Base-by-base conservation (phyloP, 441 rosid genomes). In the Pelargonium citronellum region DNA sequence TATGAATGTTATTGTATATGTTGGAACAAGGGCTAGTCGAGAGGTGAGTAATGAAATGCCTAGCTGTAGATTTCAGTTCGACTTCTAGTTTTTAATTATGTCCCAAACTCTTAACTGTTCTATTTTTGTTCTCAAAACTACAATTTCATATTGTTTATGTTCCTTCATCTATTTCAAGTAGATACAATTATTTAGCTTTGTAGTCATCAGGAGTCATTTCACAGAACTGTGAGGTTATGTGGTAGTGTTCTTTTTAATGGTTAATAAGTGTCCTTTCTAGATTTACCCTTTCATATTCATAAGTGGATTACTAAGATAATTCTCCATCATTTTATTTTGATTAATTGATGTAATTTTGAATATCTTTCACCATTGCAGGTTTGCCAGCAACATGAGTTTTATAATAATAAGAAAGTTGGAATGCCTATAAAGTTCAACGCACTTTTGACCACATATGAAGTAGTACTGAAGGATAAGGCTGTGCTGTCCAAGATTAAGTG, bases 11-110 rank as follows among this genome's bases (percentile, higher is more conserved):
- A 92, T 95, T 77, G 90, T 95, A 39, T 95, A 95, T 76, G 98
- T 95, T 74, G 99, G 98, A 73, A 92, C 98, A 27, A 96, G 98
- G 62, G 96, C 99, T 20, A 95, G 99, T 82, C 85, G 99, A 76
- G 99, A 95, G 98, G 99, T 92, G 64, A 81, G 78, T 64, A 16
- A 13, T 22, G 66, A 16, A 47, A 19, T 70, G n/a, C n/a, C 22
- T 62, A 64, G 15, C 30, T 34, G 63, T 11, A 6, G 39, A 34
- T 71, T 11, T n/a, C 55, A 24, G 63, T 53, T 24, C 12, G 20
- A 30, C 66, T 62, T 13, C 43, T 67, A 13, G 60, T 13, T 67
- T 24, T 46, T 17, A 30, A 30, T 30, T 30, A 60, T 22, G 41
- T 47, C 60, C 22, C 46, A 5, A 16, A 15, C 47, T 39, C 12